Evolutionary conservation across 139 green algal species (phyloP).

Genomic region (Closterium sp.): DNA sequence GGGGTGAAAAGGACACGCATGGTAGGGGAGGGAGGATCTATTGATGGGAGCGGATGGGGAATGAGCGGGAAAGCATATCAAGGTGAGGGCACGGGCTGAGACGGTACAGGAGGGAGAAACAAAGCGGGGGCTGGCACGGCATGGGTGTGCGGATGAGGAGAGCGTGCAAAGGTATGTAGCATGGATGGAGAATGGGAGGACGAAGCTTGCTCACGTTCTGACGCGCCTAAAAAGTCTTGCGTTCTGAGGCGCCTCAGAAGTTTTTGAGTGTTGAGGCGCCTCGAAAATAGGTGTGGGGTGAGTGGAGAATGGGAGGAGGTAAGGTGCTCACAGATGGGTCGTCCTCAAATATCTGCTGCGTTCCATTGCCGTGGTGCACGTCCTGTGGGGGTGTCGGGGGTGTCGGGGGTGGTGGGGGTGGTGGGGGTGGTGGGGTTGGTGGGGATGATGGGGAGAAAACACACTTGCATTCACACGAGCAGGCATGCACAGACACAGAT

Average conservation of each 20-base stretch:
- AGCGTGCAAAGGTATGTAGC: not conserved
- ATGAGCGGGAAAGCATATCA: not conserved
- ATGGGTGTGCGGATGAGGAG: not conserved
- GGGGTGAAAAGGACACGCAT: not conserved
- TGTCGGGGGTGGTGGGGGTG: not conserved
- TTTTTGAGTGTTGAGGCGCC: too few species aligned
- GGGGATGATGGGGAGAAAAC: not conserved
- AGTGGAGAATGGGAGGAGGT: not conserved
- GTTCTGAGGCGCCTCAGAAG: too few species aligned
- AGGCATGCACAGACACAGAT: not conserved
- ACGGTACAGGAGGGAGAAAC: not conserved
- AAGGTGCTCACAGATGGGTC: constrained; percentile 38
- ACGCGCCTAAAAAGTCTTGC: too few species aligned
- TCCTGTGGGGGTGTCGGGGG: constrained; percentile 30
- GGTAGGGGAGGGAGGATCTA: not conserved
- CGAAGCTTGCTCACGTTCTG: constrained; percentile 6
- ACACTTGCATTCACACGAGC: not conserved
- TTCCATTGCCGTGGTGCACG: constrained; percentile 81
- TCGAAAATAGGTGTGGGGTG: not conserved
- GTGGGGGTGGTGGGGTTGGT: not conserved
- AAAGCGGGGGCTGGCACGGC: not conserved
- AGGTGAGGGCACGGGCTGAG: not conserved
- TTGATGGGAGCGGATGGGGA: not conserved
- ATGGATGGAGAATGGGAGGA: not conserved
- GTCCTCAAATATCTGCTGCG: constrained; percentile 71